phyloP scores from a whole-genome alignment of 1,139 yeast species.

The Kluyveromyces sp. region DNA sequence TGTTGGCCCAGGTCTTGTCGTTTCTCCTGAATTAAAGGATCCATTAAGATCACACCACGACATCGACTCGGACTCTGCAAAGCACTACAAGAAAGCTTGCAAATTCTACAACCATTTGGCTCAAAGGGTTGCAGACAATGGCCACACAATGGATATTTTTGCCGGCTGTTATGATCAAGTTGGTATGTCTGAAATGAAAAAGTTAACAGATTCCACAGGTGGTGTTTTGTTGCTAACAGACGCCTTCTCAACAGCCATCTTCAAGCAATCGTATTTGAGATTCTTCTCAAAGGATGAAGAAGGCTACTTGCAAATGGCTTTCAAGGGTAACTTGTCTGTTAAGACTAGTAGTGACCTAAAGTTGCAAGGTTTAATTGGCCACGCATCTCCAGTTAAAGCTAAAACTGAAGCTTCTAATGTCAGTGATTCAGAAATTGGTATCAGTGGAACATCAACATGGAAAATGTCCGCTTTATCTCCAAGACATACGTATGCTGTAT shows the following conservation, averaged over 20 bases:
- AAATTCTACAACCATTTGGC: constrained; percentile 79
- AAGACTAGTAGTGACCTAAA: constrained; percentile 85
- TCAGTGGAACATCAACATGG: constrained; percentile 89
- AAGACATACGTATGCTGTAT: constrained; percentile 75
- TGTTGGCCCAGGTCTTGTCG: constrained; percentile 90
- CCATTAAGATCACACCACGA: constrained; percentile 97
- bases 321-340: constrained; percentile 78
- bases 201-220: constrained; percentile 82
- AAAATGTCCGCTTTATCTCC: constrained; percentile 79
- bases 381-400: constrained; percentile 63
- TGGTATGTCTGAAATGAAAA: constrained; percentile 95
- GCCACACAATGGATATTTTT: constrained; percentile 86
- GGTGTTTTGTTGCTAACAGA: constrained; percentile 88
- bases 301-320: constrained; percentile 80
- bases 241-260: constrained; percentile 93
- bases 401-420: constrained; percentile 57
- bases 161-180: constrained; percentile 98
- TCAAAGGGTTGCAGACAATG: constrained; percentile 63
- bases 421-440: constrained; percentile 87
- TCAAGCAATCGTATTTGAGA: constrained; percentile 87
- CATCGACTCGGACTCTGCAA: constrained; percentile 82
- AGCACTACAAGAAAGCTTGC: constrained; percentile 85
- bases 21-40: constrained; percentile 83
- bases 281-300: constrained; percentile 80
- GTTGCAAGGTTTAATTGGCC: constrained; percentile 89